Evolutionary conservation across 352 stramenopile species (phyloP), one percentile per base, ranked within the genome.

Genomic region (Globisporangium emineosum): DNA sequence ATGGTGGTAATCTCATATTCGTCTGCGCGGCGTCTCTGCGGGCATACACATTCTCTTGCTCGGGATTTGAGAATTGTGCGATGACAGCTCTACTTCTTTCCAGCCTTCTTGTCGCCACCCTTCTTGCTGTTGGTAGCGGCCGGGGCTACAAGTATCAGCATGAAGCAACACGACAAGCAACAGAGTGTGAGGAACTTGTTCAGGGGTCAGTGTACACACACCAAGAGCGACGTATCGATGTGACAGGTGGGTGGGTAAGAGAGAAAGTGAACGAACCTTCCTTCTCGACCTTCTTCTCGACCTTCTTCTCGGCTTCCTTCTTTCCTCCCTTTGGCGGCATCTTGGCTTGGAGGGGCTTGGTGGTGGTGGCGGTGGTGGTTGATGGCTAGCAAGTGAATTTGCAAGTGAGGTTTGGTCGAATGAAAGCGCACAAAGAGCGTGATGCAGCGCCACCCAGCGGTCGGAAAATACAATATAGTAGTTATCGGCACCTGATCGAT

Each of bases 71-170:
- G 49, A 57, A 15, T 29, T 33, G 17, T n/a, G 12, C 50, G 19
- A 33, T 35, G 13, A 5, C 32, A 27, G 30, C 7, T 19, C 49
- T 72, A 72, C 70, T 77, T 77, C 73, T 80, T 80, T 65, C 64
- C 70, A 53, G 64, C 64, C 69, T 81, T 81, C 73, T 79, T 79
- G 64, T 63, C 57, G 13, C 69, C 73, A 49, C 70, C 68, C 57
- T 75, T 75, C 65, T 83, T 81, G 55, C 52, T 53, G 56, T 64
- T 47, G 17, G 52, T 40, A 17, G 60, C 60, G 13, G 51, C 47
- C 52, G 19, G 52, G 8, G 52, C 52, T 58, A 35, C n/a, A 45
- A 6, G 29, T 32, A 29, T 5, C 13, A 17, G 23, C 52, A 42
- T 29, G 3, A n/a, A n/a, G 27, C 7, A 55, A 27, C 2, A n/a